Conservation (phyloP, 108 stramenopile genomes). For the Stephanodiscus triporus region DNA sequence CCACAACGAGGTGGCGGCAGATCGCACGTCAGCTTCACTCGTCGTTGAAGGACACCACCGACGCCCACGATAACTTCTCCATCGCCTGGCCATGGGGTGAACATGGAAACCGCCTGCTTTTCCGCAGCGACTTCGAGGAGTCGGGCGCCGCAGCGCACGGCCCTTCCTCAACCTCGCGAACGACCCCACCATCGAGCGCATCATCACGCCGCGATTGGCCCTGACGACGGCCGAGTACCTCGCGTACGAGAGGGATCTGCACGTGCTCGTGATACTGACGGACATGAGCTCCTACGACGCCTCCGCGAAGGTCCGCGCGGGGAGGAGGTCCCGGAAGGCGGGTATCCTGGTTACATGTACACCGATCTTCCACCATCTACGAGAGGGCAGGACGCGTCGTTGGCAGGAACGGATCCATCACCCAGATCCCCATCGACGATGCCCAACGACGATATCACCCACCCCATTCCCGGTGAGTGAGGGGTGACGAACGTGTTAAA, state of each 20-base stretch:
- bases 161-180: conserved; percentile 99
- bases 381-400: conserved; percentile 99
- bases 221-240: conserved; percentile 99
- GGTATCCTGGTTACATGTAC: conserved; percentile 99
- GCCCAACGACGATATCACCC: conserved; percentile 99
- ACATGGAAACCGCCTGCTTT: conserved; percentile 99
- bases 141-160: conserved; percentile 98
- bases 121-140: conserved; percentile 98
- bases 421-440: conserved; percentile 99
- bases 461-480: conserved; percentile 94
- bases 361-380: conserved; percentile 99
- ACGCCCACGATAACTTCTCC: conserved; percentile 99
- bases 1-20: conserved; percentile 99
- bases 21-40: conserved; percentile 98
- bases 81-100: conserved; percentile 99
- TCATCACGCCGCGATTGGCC: conserved; percentile 99
- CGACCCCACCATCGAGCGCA: conserved; percentile 99
- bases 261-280: conserved; percentile 98
- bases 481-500: conserved; percentile 10
- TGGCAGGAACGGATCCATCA: conserved; percentile 98
- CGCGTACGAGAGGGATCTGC: conserved; percentile 99
- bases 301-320: conserved; percentile 99
- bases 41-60: conserved; percentile 96
- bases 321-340: conserved; percentile 99
- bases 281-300: conserved; percentile 99